Conservation (phyloP, 768 basidiomycete species). For the Daedaleopsis sinensis region DNA sequence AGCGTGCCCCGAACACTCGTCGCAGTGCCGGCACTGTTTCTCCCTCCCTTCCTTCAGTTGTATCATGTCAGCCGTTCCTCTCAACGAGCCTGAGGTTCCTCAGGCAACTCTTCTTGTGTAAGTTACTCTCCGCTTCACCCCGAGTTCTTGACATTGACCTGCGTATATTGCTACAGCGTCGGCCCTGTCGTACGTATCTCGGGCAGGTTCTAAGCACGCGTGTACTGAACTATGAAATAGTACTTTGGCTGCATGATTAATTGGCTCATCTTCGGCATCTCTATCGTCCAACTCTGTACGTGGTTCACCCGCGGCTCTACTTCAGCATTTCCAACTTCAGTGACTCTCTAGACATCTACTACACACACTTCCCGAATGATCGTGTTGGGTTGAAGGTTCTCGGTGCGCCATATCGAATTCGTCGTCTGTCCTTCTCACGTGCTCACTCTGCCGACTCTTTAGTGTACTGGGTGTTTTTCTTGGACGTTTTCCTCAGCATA, state of each 20-base stretch:
- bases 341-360: not conserved
- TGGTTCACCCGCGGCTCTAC: not conserved
- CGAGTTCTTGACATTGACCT: not conserved
- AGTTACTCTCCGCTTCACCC: not conserved
- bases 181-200: not conserved
- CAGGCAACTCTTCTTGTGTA: not conserved
- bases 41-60: not conserved
- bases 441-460: not conserved
- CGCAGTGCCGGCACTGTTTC: not conserved
- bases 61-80: not conserved
- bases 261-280: conserved; percentile 1
- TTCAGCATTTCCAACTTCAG: not conserved
- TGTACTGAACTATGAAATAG: not conserved
- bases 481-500: not conserved
- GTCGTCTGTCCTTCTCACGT: not conserved
- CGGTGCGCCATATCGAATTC: not conserved
- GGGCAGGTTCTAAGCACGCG: not conserved
- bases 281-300: not conserved
- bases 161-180: not conserved
- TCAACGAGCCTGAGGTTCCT: not conserved
- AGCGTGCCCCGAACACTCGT: not conserved
- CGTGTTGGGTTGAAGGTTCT: not conserved
- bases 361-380: not conserved
- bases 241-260: not conserved
- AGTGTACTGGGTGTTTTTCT: not conserved